Base-by-base conservation (phyloP, 1,284 basidiomycete genomes). In the Irpex sp. region DNA sequence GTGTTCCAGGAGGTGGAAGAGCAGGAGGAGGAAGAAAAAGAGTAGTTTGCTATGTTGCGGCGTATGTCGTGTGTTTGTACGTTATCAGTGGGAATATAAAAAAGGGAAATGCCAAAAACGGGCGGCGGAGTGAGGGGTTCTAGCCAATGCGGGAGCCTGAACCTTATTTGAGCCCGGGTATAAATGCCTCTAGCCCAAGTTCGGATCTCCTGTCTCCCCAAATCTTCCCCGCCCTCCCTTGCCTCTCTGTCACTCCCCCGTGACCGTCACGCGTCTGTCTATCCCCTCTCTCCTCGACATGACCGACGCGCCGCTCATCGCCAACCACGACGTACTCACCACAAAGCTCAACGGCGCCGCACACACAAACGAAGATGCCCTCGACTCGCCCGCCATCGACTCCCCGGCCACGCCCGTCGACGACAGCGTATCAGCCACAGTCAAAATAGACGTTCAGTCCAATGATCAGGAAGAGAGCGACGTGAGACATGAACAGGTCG, bases 161-260 rank as follows among this genome's bases (percentile, higher is more conserved):
- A 88, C 86, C 85, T 89, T 89, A 88, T 85, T 82, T 89, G 82
- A 79, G 78, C 76, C 79, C 79, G 81, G 79, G 84, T 89, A 89
- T 89, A 89, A 89, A 88, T 85, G 83, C 86, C 62, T 81, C 73
- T 84, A 83, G 81, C 74, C 80, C 81, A 83, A 78, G 81, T 82
- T 84, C 81, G 80, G 83, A 85, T 83, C 81, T 75, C 85, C 84
- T 86, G 86, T 85, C 83, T 82, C 83, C 81, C 82, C 83, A 84
- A 86, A 84, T 84, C 82, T 82, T 81, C 83, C 84, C 80, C 79
- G 70, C 71, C 73, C 69, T 63, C 64, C 62, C 59, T 68, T 68
- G 65, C 68, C 67, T 67, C 69, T 68, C 68, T 68, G 70, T 72
- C 70, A 72, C 71, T 64, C 69, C 63, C 73, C 71, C 72, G 77